Conservation (phyloP, 2,329 filamentous ascomycete species). For the Neonectria coccinea region DNA sequence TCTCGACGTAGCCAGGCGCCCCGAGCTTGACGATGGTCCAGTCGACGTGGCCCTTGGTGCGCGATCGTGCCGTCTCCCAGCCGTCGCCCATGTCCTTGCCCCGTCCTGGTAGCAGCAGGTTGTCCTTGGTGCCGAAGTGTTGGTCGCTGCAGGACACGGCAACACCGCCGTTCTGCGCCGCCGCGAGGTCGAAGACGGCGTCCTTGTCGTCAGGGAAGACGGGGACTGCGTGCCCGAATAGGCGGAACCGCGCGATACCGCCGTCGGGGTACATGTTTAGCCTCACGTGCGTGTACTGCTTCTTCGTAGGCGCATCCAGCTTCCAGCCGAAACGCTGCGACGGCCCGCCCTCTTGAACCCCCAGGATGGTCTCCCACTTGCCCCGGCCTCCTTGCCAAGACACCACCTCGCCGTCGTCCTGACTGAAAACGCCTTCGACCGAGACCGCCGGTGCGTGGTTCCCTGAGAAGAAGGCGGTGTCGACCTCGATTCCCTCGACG, state of each 20-base stretch:
- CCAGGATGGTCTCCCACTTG: conserved; percentile 79
- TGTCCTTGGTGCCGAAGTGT: conserved; percentile 86
- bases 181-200: conserved; percentile 79
- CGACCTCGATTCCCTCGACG: conserved; percentile 80
- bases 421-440: conserved; percentile 79
- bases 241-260: conserved; percentile 82
- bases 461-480: conserved; percentile 84
- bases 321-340: conserved; percentile 80
- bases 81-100: conserved; percentile 90
- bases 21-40: conserved; percentile 85
- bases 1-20: conserved; percentile 71
- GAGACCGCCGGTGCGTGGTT: conserved; percentile 85
- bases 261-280: conserved; percentile 90
- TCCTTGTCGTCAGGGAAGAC: conserved; percentile 76
- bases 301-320: conserved; percentile 67
- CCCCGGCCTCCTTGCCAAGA: conserved; percentile 70
- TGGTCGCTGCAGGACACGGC: conserved; percentile 83
- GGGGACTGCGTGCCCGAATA: conserved; percentile 81
- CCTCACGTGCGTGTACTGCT: conserved; percentile 82
- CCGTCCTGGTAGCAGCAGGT: conserved; percentile 81
- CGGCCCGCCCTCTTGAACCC: conserved; percentile 78
- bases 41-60: conserved; percentile 78
- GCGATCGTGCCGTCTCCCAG: conserved; percentile 84
- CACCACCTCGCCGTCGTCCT: conserved; percentile 72
- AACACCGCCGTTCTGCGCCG: conserved; percentile 82